Evolutionary conservation across 192 early-diverging fungal species (phyloP).

Genomic region (Dissophora ornata): DNA sequence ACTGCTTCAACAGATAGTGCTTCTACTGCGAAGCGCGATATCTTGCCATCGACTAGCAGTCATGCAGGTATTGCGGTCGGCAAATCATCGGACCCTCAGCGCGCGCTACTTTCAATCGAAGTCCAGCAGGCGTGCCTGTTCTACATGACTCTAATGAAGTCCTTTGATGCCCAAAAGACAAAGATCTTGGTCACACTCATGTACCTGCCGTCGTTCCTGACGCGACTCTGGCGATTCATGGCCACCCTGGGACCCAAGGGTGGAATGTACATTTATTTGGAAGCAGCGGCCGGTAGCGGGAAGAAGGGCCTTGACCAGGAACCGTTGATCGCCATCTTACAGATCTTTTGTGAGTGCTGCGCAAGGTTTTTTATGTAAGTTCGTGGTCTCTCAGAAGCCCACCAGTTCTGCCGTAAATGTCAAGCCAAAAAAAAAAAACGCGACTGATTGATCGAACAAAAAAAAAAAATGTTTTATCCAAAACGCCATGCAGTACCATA

Average conservation of each 20-base stretch:
- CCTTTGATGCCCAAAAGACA: slow-evolving; percentile 56
- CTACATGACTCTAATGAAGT: slow-evolving; percentile 48
- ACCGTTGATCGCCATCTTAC: slow-evolving; percentile 65
- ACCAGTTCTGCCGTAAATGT: too few relatives aligned
- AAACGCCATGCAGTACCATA: slow-evolving; percentile 54
- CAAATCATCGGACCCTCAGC: slow-evolving; percentile 22
- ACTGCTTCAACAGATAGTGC: not conserved
- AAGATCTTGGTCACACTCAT: slow-evolving; percentile 65
- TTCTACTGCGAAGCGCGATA: slow-evolving; percentile 6
- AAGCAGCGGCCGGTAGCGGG: slow-evolving; percentile 57
- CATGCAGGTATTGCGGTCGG: not conserved
- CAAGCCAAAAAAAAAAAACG: too few relatives aligned
- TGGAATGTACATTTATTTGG: slow-evolving; percentile 65
- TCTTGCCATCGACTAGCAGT: not conserved
- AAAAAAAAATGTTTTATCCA: not conserved
- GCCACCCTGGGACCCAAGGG: slow-evolving; percentile 66
- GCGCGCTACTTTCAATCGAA: slow-evolving; percentile 56
- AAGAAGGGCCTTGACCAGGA: slow-evolving; percentile 62
- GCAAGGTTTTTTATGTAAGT: slow-evolving; percentile 70
- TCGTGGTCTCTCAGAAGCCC: not conserved
- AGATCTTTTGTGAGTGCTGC: slow-evolving; percentile 72
- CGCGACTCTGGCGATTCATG: slow-evolving; percentile 70
- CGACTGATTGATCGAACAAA: too few relatives aligned
- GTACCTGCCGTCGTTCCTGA: slow-evolving; percentile 62
- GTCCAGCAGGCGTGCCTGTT: slow-evolving; percentile 56